Percentiles rank a stretch among this genome's conserved stretches.
Evolutionary conservation across 2,329 filamentous ascomycete species (phyloP).

Genomic region (Bertia moriformis): DNA sequence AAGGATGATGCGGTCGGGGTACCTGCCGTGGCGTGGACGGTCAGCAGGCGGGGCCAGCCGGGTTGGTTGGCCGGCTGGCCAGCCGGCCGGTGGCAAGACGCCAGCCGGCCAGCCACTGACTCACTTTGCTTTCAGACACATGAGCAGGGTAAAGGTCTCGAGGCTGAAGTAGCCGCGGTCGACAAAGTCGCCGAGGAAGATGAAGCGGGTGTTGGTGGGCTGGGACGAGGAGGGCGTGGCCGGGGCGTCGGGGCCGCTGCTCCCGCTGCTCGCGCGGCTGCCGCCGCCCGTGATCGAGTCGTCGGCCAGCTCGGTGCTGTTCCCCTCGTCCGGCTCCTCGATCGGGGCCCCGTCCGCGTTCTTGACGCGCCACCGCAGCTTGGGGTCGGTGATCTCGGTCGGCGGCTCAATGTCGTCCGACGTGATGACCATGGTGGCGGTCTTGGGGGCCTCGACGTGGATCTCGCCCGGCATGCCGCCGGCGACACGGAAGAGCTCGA

Average conservation of each 20-base stretch:
- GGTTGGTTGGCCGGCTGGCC: constrained; percentile 99
- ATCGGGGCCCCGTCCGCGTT: constrained; percentile 35
- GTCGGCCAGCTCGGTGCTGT: constrained; percentile 10
- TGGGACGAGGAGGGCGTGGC: constrained; percentile 23
- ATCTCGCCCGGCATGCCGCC: constrained; percentile 89
- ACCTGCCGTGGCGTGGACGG: constrained; percentile 98
- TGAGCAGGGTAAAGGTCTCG: constrained; percentile 8
- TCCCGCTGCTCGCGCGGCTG: constrained; percentile 28
- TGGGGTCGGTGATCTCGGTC: constrained; percentile 74
- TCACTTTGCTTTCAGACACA: not conserved
- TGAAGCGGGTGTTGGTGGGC: constrained; percentile 36
- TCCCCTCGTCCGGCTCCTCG: constrained; percentile 31
- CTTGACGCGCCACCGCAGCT: constrained; percentile 72
- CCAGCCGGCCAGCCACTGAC: too few species aligned
- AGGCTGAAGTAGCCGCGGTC: not conserved
- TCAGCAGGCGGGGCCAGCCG: constrained; percentile 83
- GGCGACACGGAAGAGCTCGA: constrained; percentile 90
- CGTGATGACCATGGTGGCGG: constrained; percentile 61
- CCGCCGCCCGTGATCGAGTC: too few species aligned
- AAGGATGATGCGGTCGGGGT: constrained; percentile 94
- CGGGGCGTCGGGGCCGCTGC: constrained; percentile 29
- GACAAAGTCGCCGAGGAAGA: constrained; percentile 16
- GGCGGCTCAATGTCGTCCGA: constrained; percentile 88
- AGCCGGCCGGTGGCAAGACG: constrained; percentile 94
- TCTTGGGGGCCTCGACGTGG: constrained; percentile 53